phyloP scores from a whole-genome alignment of 306 rosid genomes.

The Betula pendula region DNA sequence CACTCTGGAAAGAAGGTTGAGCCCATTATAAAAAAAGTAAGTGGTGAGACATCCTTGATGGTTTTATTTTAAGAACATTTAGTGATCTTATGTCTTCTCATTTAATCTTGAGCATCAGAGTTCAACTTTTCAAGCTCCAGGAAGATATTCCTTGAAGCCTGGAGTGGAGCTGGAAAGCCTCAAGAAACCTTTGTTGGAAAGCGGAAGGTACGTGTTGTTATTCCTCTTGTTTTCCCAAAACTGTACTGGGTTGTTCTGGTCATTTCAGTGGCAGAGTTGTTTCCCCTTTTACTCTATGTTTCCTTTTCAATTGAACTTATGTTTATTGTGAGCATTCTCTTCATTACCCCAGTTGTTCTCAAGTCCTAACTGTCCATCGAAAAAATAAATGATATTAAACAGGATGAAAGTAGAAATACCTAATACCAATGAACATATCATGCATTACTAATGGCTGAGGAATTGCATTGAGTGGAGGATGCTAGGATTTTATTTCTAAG shows the following conservation, averaged over 20 bases:
- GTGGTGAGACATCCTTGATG: conserved; percentile 32
- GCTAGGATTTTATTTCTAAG: too few relatives aligned
- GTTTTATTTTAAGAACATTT: conserved; percentile 25
- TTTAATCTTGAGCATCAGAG: conserved; percentile 63
- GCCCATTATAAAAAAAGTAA: conserved; percentile 75
- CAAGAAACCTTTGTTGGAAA: conserved; percentile 65
- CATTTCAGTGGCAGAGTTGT: not conserved
- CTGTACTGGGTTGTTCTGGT: conserved; percentile 13
- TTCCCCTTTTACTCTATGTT: not conserved
- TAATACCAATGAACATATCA: too few relatives aligned
- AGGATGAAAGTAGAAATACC: too few relatives aligned
- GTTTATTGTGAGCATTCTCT: not conserved
- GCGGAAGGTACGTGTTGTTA: conserved; percentile 64
- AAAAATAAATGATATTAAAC: not conserved
- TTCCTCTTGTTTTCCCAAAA: conserved; percentile 15
- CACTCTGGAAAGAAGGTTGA: conserved; percentile 67
- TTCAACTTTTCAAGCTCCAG: conserved; percentile 77
- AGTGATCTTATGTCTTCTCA: conserved; percentile 34
- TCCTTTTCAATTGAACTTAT: not conserved
- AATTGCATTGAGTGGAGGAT: too few relatives aligned
- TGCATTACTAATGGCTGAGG: too few relatives aligned
- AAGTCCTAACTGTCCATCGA: not conserved
- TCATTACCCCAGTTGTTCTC: not conserved
- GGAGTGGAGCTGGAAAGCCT: conserved; percentile 60
- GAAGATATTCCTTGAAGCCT: conserved; percentile 69